Base-by-base conservation (phyloP, 768 basidiomycete species). In the Pleurotus tuber-regium region DNA sequence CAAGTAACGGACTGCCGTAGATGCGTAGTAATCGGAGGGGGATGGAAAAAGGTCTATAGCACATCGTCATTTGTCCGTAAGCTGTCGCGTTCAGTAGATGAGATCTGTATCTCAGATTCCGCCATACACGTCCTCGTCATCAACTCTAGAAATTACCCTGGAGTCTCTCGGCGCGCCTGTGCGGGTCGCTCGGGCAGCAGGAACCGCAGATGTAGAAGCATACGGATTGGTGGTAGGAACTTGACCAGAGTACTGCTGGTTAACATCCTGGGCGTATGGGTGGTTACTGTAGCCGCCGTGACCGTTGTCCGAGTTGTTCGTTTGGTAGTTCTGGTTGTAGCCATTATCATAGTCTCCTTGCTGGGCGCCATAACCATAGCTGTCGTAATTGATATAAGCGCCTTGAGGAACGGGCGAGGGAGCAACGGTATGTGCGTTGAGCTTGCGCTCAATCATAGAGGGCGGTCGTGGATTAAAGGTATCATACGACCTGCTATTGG, bases 381-480 rank as follows among this genome's bases (percentile, higher is more conserved):
- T 38, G 35, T 38, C 35, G 11, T 38, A 38, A 19, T 38, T 38
- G 3, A 19, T 35, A 10, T 48, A 48, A 3, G 16, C 21, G 16
- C 46, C 46, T 23, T 48, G 46, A 23, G 46, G 46, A 19, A 48
- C 31, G 7, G 31, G 46, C 16, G 46, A 48, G 4, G 46, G 46
- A 2, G 46, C 46, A 16, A 48, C 46, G 31, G 29, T 23, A 9
- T 48, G 46, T n/a, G 29, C 31, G 31, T 70, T 64, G 40, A 70
- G 56, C 55, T 75, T 77, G 41, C 71, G 71, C 59, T 86, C 77
- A 46, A 81, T 73, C 84, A 86, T 86, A 23, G 76, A 71, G 18
- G 85, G 84, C 1, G 84, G 81, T 16, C 80, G 76, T n/a, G 79
- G 79, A 52, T 79, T 79, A 59, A 66, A 75, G 8, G 46, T 48